Conservation (phyloP, 257 asterid species). For the Coffea canephora region DNA sequence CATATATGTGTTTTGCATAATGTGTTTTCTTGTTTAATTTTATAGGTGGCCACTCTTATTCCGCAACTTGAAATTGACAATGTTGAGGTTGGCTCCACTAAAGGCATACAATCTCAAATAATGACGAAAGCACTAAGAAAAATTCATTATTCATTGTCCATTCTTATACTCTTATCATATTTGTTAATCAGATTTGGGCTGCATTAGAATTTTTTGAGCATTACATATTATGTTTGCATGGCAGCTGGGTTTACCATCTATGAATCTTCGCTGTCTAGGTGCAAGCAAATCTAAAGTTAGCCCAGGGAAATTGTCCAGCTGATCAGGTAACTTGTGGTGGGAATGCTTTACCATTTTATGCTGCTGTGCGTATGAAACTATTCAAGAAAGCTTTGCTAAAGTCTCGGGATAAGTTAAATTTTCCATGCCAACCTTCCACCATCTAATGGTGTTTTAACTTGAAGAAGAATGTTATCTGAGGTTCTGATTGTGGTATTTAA, state of each 20-base stretch:
- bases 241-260: background rate
- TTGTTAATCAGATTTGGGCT: slow-evolving; percentile 75
- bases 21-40: slow-evolving; percentile 22
- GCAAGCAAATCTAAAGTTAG: slow-evolving; percentile 48
- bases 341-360: slow-evolving; percentile 88
- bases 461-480: background rate
- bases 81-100: slow-evolving; percentile 37
- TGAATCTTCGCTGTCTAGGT: slow-evolving; percentile 39
- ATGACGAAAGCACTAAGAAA: slow-evolving; percentile 90
- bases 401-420: slow-evolving; percentile 56
- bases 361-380: slow-evolving; percentile 78
- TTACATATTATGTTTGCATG: background rate
- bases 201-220: slow-evolving; percentile 11
- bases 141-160: slow-evolving; percentile 75
- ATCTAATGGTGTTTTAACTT: background rate
- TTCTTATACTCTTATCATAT: slow-evolving; percentile 78
- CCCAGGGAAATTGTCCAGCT: slow-evolving; percentile 46
- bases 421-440: background rate
- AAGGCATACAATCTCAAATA: slow-evolving; percentile 60
- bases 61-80: slow-evolving; percentile 77
- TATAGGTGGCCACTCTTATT: slow-evolving; percentile 96
- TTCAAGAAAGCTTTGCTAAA: slow-evolving; percentile 69
- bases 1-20: slow-evolving; percentile 1
- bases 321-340: slow-evolving; percentile 96
- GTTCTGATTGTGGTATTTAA: background rate